Conservation (phyloP, 495 filamentous ascomycete species). For the Hypoxylon trugodes region DNA sequence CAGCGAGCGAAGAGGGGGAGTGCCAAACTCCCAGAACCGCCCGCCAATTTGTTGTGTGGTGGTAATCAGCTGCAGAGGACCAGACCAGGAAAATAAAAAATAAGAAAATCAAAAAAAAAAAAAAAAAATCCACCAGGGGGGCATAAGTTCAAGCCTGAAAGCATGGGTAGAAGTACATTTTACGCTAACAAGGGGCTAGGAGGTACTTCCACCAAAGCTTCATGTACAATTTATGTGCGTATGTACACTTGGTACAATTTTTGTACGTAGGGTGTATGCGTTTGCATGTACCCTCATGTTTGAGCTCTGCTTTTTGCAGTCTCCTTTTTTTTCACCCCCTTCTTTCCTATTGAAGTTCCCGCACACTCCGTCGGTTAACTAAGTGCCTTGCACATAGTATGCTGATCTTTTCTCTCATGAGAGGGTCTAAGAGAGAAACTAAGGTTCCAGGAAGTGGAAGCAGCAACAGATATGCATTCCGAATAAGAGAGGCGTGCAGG, state of each 20-base stretch:
- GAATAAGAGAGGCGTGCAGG: background rate
- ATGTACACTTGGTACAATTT: background rate
- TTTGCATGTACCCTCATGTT: background rate
- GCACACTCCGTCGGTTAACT: slow-evolving; percentile 1
- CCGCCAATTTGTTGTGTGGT: slow-evolving; percentile 39
- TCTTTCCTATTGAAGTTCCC: background rate
- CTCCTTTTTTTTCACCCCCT: slow-evolving; percentile 8
- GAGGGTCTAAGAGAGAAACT: background rate
- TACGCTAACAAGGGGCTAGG: slow-evolving; percentile 40
- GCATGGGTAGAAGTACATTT: slow-evolving; percentile 22
- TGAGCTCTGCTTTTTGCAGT: background rate
- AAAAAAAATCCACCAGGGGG: slow-evolving; percentile 28
- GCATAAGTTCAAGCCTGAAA: slow-evolving; percentile 30
- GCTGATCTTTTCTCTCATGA: slow-evolving; percentile 8
- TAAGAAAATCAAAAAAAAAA: slow-evolving; percentile 37
- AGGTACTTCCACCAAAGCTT: slow-evolving; percentile 32
- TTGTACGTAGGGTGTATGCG: background rate
- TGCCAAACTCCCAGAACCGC: slow-evolving; percentile 41
- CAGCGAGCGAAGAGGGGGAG: slow-evolving; percentile 34
- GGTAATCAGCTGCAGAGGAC: slow-evolving; percentile 47
- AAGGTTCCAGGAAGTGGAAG: slow-evolving; percentile 17
- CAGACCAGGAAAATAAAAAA: slow-evolving; percentile 44
- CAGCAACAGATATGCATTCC: slow-evolving; percentile 12
- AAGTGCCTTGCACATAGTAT: slow-evolving; percentile 3
- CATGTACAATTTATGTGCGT: slow-evolving; percentile 2